Percentiles rank a stretch among this genome's conserved stretches.
phyloP scores from a whole-genome alignment of 768 basidiomycete genomes.

The Boletus rubropictus region DNA sequence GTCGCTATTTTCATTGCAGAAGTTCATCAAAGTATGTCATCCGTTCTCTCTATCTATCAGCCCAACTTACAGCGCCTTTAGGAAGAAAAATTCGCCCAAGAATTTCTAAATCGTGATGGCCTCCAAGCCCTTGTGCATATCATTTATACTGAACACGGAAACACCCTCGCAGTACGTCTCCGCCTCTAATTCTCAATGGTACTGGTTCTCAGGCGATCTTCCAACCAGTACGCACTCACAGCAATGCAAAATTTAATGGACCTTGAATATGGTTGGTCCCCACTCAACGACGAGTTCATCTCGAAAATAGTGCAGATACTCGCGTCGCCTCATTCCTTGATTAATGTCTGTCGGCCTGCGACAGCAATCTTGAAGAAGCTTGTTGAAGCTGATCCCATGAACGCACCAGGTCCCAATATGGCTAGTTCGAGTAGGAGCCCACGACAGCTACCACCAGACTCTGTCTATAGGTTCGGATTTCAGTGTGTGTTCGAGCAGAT shows the following conservation, averaged over 20 bases:
- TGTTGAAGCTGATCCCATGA: slow-evolving; percentile 78
- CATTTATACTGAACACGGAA: slow-evolving; percentile 64
- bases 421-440: slow-evolving; percentile 57
- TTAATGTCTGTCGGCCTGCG: slow-evolving; percentile 90
- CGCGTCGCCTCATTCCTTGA: slow-evolving; percentile 65
- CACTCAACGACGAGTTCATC: slow-evolving; percentile 69
- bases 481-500: slow-evolving; percentile 77
- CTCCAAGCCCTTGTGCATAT: slow-evolving; percentile 64
- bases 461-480: slow-evolving; percentile 81
- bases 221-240: slow-evolving; percentile 68
- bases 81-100: slow-evolving; percentile 80
- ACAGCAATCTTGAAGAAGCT: slow-evolving; percentile 86
- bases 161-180: slow-evolving; percentile 70
- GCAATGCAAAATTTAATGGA: slow-evolving; percentile 89
- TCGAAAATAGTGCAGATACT: slow-evolving; percentile 72
- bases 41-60: background rate
- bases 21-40: slow-evolving; percentile 60
- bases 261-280: slow-evolving; percentile 74
- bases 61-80: slow-evolving; percentile 24
- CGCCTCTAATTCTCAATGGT: background rate
- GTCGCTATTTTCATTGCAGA: slow-evolving; percentile 74
- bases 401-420: slow-evolving; percentile 50
- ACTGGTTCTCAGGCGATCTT: slow-evolving; percentile 6
- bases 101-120: slow-evolving; percentile 72
- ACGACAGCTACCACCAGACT: slow-evolving; percentile 54